Conservation (phyloP, 495 filamentous ascomycete species). For the Talaromyces liani region DNA sequence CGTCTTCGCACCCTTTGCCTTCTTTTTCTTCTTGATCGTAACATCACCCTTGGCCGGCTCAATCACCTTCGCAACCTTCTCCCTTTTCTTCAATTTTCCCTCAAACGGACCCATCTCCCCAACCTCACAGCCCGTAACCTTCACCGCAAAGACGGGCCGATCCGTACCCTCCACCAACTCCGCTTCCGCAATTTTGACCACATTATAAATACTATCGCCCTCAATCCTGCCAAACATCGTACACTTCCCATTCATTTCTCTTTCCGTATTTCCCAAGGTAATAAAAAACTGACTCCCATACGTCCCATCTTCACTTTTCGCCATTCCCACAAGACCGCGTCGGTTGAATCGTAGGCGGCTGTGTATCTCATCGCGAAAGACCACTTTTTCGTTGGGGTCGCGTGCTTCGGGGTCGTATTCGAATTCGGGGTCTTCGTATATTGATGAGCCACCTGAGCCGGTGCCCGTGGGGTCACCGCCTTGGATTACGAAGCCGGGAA, state of each 20-base stretch:
- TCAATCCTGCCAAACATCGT: conserved; percentile 90
- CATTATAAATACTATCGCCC: conserved; percentile 91
- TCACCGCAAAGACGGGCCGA: conserved; percentile 78
- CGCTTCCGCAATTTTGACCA: conserved; percentile 84
- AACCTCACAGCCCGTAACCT: conserved; percentile 71
- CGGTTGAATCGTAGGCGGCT: conserved; percentile 87
- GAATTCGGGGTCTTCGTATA: conserved; percentile 80
- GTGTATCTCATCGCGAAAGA: conserved; percentile 86
- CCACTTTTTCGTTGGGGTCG: conserved; percentile 48
- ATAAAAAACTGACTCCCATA: conserved; percentile 98
- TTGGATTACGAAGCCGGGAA: conserved; percentile 87
- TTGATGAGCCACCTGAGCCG: conserved; percentile 82
- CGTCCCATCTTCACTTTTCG: conserved; percentile 61
- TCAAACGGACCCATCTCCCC: conserved; percentile 75
- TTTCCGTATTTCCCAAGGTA: conserved; percentile 69
- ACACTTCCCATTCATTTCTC: conserved; percentile 82
- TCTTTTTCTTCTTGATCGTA: conserved; percentile 68
- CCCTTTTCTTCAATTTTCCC: conserved; percentile 74
- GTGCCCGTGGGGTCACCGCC: conserved; percentile 93
- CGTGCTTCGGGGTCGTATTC: conserved; percentile 58
- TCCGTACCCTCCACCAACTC: conserved; percentile 78
- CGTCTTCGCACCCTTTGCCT: conserved; percentile 64
- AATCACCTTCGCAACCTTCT: conserved; percentile 31
- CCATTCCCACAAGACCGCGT: conserved; percentile 84
- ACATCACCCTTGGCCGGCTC: conserved; percentile 29